Evolutionary conservation across 345 rosid genomes (phyloP), one percentile per base, ranked within the genome.

Genomic region (Excoecaria agallocha): DNA sequence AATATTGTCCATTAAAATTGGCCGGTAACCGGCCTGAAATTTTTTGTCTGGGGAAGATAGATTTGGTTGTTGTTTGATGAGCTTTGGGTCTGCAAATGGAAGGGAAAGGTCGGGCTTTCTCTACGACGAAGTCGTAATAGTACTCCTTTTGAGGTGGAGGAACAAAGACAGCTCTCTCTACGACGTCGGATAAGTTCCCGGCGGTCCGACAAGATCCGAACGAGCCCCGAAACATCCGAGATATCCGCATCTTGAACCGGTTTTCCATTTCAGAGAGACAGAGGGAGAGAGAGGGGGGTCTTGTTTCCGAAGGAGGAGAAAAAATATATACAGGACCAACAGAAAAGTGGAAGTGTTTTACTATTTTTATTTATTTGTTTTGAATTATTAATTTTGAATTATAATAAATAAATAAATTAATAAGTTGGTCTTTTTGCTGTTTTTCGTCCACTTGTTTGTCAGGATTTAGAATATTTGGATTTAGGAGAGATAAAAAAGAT

Each of bases 221-320:
- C 49, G 97, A 87, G 71, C 91, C 75, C 2, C 85, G 88, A 74
- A 91, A 82, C 77, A 91, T 75, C 74, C 90, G 87, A 77, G 93
- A 85, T 83, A 93, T 77, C 64, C 86, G 79, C 60, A 76, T 85
- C 80, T 79, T 91, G 76, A 91, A 79, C 64, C 87, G 77, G 69
- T 82, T 86, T 78, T 91, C 98, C 80, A 87, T 93, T 50, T 24
- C 68, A 56, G 68, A 77, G 70, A 55, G 30, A 48, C 30, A 59
- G 50, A 9, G 30, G 2, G 30, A 30, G 30, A 30, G 30, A 30
- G 30, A 2, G 30, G 30, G 30, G 30, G 30, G 30, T 30, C 2
- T 30, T 30, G 30, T 30, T 30, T 30, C 2, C 2, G 30, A 30
- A 30, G 30, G 30, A 30, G 30, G 30, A 30, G 30, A 30, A 30